A percentile compares a stretch with the other conserved stretches of the same genome.
Conservation (phyloP, 371 early-diverging fungal genomes). For the Amoeboradix gromovi region DNA sequence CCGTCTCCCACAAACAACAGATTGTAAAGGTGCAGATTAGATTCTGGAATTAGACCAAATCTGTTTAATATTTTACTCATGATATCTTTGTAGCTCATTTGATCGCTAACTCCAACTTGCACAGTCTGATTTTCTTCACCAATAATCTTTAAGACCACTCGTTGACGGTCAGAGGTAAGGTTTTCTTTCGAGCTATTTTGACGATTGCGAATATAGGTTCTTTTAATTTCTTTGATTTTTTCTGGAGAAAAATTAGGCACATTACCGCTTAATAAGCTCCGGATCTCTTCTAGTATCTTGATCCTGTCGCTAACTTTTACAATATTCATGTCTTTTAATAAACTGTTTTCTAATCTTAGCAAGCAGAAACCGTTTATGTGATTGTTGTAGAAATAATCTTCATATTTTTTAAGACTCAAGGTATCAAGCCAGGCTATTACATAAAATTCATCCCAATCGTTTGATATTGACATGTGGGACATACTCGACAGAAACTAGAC, state of each 20-base stretch:
- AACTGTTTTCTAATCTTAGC: slow-evolving; percentile 41
- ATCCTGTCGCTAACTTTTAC: slow-evolving; percentile 52
- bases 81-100: not conserved
- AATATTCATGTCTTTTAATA: slow-evolving; percentile 52
- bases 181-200: slow-evolving; percentile 2
- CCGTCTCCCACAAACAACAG: slow-evolving; percentile 6
- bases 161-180: not conserved
- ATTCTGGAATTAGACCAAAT: slow-evolving; percentile 3
- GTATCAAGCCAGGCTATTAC: not conserved
- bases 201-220: not conserved
- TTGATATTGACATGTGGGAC: too few relatives aligned
- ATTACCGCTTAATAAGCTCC: not conserved
- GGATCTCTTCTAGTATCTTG: slow-evolving; percentile 33
- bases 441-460: not conserved
- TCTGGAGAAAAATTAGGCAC: not conserved
- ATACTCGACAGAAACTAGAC: too few relatives aligned
- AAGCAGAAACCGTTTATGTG: slow-evolving; percentile 45
- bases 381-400: slow-evolving; percentile 6
- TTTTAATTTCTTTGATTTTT: slow-evolving; percentile 13
- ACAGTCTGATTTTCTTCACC: not conserved
- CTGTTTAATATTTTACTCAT: slow-evolving; percentile 5
- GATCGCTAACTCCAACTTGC: not conserved
- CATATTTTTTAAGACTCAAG: not conserved
- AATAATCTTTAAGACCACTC: not conserved
- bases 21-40: slow-evolving; percentile 3